Evolutionary conservation across 192 early-diverging fungal genomes (phyloP).

Genomic region (Podila horticola): DNA sequence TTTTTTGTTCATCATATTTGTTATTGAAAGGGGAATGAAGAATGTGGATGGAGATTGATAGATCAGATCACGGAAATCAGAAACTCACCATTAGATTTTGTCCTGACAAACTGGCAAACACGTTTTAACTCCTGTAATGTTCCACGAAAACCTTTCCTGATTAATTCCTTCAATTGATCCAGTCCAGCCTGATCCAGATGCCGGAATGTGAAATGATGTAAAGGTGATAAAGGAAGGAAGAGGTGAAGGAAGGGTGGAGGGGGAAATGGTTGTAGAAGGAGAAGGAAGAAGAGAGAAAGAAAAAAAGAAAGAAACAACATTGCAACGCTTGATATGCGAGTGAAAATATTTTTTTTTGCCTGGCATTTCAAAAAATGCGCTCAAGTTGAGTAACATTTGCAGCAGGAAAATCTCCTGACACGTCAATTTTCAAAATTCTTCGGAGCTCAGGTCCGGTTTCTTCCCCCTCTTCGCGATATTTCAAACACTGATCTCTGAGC

Average conservation of each 20-base stretch:
- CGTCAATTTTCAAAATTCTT: no score
- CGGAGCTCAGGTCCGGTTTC: no score
- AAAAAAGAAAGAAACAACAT: neutral
- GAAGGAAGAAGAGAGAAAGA: neutral
- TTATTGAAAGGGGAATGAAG: neutral
- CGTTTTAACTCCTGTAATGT: no score
- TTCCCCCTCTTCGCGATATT: no score
- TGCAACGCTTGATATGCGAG: neutral
- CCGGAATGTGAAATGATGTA: neutral
- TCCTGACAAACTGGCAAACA: no score
- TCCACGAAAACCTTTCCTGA: no score
- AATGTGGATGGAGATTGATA: neutral
- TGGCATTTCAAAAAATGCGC: neutral
- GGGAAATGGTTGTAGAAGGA: no score
- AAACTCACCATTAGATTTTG: neutral
- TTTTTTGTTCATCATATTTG: slow-evolving; percentile 40
- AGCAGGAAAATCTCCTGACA: neutral
- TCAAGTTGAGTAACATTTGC: neutral
- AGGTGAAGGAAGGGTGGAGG: neutral
- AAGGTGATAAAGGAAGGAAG: neutral
- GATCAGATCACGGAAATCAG: neutral
- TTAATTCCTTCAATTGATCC: no score
- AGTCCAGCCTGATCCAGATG: neutral
- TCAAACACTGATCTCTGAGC: no score
- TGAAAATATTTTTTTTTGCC: neutral